Percentiles rank a stretch among this genome's conserved stretches.
These are phyloP conservation scores for barley (Hordeum vulgare) DNA, from an alignment of 176 grass and related monocot species.

Conservation along the genomic window DNA sequence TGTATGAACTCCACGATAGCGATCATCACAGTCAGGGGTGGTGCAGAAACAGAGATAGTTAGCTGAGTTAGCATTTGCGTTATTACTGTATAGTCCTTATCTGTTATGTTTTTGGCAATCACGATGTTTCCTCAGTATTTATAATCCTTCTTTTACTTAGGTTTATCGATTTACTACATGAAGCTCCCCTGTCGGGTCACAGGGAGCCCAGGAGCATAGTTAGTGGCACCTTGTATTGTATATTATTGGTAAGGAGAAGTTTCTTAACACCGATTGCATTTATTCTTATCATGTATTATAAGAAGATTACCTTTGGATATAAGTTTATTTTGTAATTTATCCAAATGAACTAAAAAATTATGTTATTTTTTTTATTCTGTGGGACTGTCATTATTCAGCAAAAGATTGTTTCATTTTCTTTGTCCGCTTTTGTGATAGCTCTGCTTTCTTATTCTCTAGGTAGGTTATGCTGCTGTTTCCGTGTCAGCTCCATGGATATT, in stretches of 20 bases:
- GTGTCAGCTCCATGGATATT: slow-evolving; percentile 94
- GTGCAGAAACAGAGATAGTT: neutral
- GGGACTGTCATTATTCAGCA: neutral
- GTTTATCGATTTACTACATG: slow-evolving; percentile 83
- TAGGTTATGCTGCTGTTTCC: slow-evolving; percentile 65
- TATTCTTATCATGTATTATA: neutral
- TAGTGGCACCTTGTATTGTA: slow-evolving; percentile 74
- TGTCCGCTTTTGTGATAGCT: neutral
- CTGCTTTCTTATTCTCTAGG: slow-evolving; percentile 47
- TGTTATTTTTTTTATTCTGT: neutral
- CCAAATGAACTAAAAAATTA: neutral
- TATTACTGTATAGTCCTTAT: neutral
- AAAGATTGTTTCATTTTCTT: neutral
- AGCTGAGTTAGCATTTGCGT: neutral
- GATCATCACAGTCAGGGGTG: neutral
- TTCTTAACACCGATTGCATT: neutral
- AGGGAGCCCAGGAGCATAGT: slow-evolving; percentile 82
- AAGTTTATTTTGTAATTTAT: neutral
- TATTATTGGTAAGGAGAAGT: slow-evolving; percentile 73
- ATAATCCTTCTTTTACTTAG: slow-evolving; percentile 22
- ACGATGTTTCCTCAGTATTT: neutral
- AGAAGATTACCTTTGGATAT: neutral
- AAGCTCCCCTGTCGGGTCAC: slow-evolving; percentile 75
- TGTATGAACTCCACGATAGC: neutral
- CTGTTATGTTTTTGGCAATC: neutral